phyloP scores from a whole-genome alignment of 768 basidiomycete genomes.

The Pleurotus ostreatus region DNA sequence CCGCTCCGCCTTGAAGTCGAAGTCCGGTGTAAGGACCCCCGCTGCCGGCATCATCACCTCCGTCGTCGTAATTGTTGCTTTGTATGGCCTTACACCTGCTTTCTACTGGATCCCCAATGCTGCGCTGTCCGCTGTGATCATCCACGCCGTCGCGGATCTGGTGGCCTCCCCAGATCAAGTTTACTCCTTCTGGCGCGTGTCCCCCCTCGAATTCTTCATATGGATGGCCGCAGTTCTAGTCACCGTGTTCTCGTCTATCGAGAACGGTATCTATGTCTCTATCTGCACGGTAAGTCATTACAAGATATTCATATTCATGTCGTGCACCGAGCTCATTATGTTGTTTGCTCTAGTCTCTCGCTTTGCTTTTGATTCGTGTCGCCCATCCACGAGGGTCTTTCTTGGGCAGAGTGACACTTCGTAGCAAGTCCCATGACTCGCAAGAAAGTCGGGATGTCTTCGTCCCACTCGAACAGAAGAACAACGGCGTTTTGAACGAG shows the following conservation, averaged over 20 bases:
- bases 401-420: conserved; percentile 79
- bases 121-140: conserved; percentile 88
- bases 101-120: conserved; percentile 89
- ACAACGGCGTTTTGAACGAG: conserved; percentile 60
- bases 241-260: conserved; percentile 91
- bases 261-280: conserved; percentile 88
- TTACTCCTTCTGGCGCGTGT: conserved; percentile 90
- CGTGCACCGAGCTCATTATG: not conserved
- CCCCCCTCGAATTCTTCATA: conserved; percentile 89
- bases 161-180: conserved; percentile 78
- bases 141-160: conserved; percentile 86
- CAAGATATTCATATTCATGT: not conserved
- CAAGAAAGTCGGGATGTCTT: conserved; percentile 68
- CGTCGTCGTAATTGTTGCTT: conserved; percentile 84
- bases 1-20: conserved; percentile 93
- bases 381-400: conserved; percentile 88
- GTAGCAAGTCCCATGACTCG: conserved; percentile 28
- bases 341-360: conserved; percentile 41
- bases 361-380: conserved; percentile 78
- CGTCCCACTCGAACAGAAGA: conserved; percentile 55
- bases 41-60: conserved; percentile 83
- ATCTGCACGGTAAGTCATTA: conserved; percentile 43
- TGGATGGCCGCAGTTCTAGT: conserved; percentile 84
- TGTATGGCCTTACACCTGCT: conserved; percentile 91
- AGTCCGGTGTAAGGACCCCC: conserved; percentile 97